A percentile compares a stretch with the other conserved stretches of the same genome.
Conservation (phyloP, 768 basidiomycete species). For the Trametes cubensis region DNA sequence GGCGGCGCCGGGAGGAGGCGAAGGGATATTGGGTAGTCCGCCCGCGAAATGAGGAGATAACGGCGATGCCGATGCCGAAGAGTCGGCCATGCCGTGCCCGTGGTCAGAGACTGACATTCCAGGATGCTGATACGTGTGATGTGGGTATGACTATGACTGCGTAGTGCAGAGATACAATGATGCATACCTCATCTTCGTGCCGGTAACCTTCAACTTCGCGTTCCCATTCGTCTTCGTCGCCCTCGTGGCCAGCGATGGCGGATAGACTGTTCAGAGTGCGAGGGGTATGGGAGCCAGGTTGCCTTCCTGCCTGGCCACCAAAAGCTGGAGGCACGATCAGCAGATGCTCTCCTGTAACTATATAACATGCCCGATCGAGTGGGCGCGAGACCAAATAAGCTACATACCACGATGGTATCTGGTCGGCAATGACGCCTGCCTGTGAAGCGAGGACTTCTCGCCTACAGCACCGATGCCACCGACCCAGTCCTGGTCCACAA, state of each 20-base stretch:
- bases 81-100: constrained; percentile 50
- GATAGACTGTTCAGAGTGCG: constrained; percentile 81
- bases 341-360: not conserved
- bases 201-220: constrained; percentile 58
- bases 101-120: constrained; percentile 35
- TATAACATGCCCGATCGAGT: constrained; percentile 16
- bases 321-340: constrained; percentile 44
- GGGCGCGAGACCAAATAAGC: constrained; percentile 8
- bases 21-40: constrained; percentile 53
- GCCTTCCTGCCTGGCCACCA: constrained; percentile 51
- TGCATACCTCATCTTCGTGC: constrained; percentile 67
- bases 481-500: constrained; percentile 80
- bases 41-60: constrained; percentile 62
- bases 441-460: constrained; percentile 77
- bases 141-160: constrained; percentile 17
- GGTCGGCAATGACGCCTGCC: constrained; percentile 81
- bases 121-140: constrained; percentile 37
- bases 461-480: constrained; percentile 82
- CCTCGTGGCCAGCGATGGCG: constrained; percentile 84
- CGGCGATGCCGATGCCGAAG: constrained; percentile 55
- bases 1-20: constrained; percentile 59
- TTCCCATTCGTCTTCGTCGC: constrained; percentile 89
- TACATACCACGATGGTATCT: constrained; percentile 72
- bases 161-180: not conserved
- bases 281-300: constrained; percentile 65